Conservation (phyloP, 148 eudicot species). For the Arctostaphylos glauca region DNA sequence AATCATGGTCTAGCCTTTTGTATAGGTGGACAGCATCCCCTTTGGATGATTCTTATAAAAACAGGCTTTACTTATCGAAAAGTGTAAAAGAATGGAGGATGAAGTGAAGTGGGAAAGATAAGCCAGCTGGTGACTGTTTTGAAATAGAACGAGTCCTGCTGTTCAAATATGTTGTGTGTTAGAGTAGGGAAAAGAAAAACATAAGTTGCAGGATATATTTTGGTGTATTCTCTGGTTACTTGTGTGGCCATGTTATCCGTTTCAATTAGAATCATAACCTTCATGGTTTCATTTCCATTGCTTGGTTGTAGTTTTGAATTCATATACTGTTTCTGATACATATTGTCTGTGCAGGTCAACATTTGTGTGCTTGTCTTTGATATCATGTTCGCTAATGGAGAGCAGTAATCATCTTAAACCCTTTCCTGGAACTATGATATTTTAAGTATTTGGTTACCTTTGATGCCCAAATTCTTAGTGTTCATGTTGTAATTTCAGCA, state of each 20-base stretch:
- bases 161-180: not conserved
- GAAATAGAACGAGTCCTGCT: not conserved
- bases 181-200: not conserved
- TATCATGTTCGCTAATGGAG: slow-evolving; percentile 85
- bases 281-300: slow-evolving; percentile 1
- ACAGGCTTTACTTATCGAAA: not conserved
- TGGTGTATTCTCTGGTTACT: not conserved
- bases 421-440: slow-evolving; percentile 13
- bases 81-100: not conserved
- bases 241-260: not conserved
- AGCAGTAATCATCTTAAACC: slow-evolving; percentile 66
- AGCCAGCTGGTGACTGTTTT: not conserved
- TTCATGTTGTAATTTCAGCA: not conserved
- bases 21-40: not conserved
- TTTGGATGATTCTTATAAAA: not conserved
- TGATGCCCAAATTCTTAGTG: not conserved
- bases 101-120: not conserved
- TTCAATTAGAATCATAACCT: not conserved
- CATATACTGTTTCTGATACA: not conserved
- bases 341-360: slow-evolving; percentile 71
- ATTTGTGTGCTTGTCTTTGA: slow-evolving; percentile 81
- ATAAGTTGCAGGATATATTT: not conserved
- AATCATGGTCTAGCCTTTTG: not conserved
- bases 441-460: not conserved
- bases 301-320: not conserved